phyloP scores from a whole-genome alignment of 352 stramenopile species.

The Aphanomyces stellatus region DNA sequence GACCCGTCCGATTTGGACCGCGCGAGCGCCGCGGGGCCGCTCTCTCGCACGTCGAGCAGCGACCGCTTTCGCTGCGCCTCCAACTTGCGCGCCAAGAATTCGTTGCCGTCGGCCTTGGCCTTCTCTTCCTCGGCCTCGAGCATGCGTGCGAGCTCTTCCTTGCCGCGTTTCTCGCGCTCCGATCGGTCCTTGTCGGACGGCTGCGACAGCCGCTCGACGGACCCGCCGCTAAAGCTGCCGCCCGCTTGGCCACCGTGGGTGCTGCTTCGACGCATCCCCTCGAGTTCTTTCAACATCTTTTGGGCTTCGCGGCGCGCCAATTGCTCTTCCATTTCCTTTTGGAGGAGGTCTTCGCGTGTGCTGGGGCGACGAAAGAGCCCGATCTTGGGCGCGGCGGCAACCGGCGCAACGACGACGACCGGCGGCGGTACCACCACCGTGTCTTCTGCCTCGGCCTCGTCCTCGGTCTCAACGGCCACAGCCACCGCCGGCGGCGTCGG shows the following conservation, averaged over 20 bases:
- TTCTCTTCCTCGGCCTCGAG: constrained; percentile 72
- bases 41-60: constrained; percentile 38
- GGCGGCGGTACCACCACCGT: not conserved
- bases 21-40: not conserved
- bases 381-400: not conserved
- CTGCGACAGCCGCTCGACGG: constrained; percentile 40
- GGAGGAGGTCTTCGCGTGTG: constrained; percentile 4
- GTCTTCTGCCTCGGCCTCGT: not conserved
- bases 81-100: constrained; percentile 66
- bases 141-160: constrained; percentile 74
- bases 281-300: constrained; percentile 72
- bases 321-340: constrained; percentile 52
- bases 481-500: not conserved
- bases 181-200: constrained; percentile 53
- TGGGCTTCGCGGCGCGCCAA: constrained; percentile 70
- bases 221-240: constrained; percentile 12
- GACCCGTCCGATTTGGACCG: constrained; percentile 3
- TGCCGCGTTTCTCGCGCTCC: constrained; percentile 54
- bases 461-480: not conserved
- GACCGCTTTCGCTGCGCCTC: constrained; percentile 66
- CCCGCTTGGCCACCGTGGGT: not conserved
- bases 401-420: not conserved
- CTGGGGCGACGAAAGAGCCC: not conserved
- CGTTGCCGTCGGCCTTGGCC: constrained; percentile 63
- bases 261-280: constrained; percentile 50